A percentile compares a stretch with the other conserved stretches of the same genome.
These are phyloP conservation scores for Backusella circina DNA, from an alignment of 192 early-diverging fungal genomes.

Conservation along the genomic window DNA sequence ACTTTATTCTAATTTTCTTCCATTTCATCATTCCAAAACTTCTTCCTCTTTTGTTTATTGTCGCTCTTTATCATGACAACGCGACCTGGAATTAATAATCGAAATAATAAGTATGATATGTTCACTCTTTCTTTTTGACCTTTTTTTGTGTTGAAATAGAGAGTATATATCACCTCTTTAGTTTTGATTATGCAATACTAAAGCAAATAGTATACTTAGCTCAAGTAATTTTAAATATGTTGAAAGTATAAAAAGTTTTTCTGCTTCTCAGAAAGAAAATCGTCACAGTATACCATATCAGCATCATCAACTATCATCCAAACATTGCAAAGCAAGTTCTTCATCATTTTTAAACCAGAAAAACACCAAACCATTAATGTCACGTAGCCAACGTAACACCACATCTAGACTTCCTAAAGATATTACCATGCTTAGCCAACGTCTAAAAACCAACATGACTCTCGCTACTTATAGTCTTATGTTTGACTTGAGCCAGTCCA, in stretches of 20 bases:
- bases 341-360: background rate
- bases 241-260: background rate
- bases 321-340: background rate
- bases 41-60: background rate
- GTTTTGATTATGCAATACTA: background rate
- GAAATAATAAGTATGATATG: background rate
- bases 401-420: background rate
- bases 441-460: conserved; percentile 2
- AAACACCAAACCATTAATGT: background rate
- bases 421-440: background rate
- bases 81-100: background rate
- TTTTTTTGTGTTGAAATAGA: background rate
- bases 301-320: background rate
- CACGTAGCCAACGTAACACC: background rate
- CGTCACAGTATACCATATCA: background rate
- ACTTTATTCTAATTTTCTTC: background rate
- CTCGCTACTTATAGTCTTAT: background rate
- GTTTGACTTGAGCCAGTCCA: background rate
- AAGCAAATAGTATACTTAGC: background rate
- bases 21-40: background rate
- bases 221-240: background rate
- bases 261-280: background rate
- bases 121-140: background rate
- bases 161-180: background rate
- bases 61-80: background rate